A percentile compares a stretch with the other conserved stretches of the same genome.
Evolutionary conservation across 768 basidiomycete species (phyloP).

Genomic region (Melanogaster broomeanus): DNA sequence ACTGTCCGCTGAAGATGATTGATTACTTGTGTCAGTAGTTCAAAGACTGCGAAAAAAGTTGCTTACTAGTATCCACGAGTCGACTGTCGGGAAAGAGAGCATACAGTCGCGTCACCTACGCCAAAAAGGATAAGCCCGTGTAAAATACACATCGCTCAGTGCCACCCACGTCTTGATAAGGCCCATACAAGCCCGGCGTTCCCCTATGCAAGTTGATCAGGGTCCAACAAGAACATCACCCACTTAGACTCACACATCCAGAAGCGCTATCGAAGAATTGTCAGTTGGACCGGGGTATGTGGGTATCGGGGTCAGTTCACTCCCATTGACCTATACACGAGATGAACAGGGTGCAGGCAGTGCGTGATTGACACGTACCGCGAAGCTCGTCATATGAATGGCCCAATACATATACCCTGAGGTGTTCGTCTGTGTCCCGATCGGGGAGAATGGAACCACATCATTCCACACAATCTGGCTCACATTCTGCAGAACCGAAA

Average conservation of each 20-base stretch:
- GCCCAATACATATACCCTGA: conserved; percentile 81
- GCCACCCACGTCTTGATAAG: conserved; percentile 68
- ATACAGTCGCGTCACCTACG: conserved; percentile 68
- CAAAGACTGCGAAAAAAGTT: background rate
- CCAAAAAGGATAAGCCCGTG: conserved; percentile 2
- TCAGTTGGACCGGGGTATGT: conserved; percentile 61
- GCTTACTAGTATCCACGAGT: conserved; percentile 62
- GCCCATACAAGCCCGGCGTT: conserved; percentile 69
- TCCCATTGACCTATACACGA: conserved; percentile 55
- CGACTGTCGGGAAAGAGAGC: conserved; percentile 60
- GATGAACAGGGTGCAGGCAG: conserved; percentile 2
- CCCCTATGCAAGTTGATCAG: conserved; percentile 47
- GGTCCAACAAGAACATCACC: background rate
- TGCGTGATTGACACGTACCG: conserved; percentile 36
- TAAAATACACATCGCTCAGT: background rate
- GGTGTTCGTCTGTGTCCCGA: conserved; percentile 52
- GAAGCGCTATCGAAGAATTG: conserved; percentile 63
- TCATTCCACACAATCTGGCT: conserved; percentile 71
- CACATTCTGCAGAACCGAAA: conserved; percentile 60
- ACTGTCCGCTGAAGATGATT: conserved; percentile 51
- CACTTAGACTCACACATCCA: conserved; percentile 64
- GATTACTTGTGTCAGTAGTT: background rate
- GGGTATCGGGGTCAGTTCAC: conserved; percentile 51
- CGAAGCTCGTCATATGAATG: conserved; percentile 56
- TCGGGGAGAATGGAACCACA: conserved; percentile 72